Percentiles rank a stretch among this genome's conserved stretches.
These are phyloP conservation scores for Lepidium didymum DNA, from an alignment of 345 rosid genomes.

Conservation along the genomic window DNA sequence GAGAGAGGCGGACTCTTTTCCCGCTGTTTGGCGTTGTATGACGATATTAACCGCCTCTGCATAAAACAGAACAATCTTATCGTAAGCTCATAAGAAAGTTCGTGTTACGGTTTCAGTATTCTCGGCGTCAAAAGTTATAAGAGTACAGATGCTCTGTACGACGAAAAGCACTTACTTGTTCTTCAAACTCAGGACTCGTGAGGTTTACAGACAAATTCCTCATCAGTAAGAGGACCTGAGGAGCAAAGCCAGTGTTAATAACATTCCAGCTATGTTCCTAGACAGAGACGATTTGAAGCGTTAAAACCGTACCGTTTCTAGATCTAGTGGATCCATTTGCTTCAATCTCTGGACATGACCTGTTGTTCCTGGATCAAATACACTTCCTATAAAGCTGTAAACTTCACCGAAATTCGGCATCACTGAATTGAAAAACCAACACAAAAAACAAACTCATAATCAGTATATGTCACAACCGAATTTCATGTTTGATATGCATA, in stretches of 20 bases:
- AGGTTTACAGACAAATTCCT: constrained; percentile 72
- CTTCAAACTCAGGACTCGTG: constrained; percentile 70
- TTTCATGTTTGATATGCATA: neutral
- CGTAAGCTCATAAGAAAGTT: neutral
- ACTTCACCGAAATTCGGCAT: constrained; percentile 69
- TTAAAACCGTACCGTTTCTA: constrained; percentile 56
- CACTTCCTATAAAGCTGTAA: constrained; percentile 64
- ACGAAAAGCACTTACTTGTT: constrained; percentile 45
- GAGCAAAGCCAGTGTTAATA: neutral
- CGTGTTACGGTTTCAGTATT: neutral
- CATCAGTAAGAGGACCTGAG: constrained; percentile 73
- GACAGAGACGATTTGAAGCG: neutral
- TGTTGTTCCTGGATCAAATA: constrained; percentile 51
- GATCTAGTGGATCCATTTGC: constrained; percentile 71
- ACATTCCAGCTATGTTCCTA: neutral
- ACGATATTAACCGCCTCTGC: constrained; percentile 13
- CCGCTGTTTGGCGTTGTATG: neutral
- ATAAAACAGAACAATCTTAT: neutral
- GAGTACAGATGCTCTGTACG: neutral
- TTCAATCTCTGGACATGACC: constrained; percentile 66
- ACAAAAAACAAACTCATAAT: constrained; percentile 2
- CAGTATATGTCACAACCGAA: neutral
- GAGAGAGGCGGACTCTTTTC: neutral
- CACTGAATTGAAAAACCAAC: constrained; percentile 35
- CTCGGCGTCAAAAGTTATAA: neutral